Percentiles rank a stretch among this genome's conserved stretches.
Conservation (phyloP, 306 rosid species). For the Cicer judaicum region DNA sequence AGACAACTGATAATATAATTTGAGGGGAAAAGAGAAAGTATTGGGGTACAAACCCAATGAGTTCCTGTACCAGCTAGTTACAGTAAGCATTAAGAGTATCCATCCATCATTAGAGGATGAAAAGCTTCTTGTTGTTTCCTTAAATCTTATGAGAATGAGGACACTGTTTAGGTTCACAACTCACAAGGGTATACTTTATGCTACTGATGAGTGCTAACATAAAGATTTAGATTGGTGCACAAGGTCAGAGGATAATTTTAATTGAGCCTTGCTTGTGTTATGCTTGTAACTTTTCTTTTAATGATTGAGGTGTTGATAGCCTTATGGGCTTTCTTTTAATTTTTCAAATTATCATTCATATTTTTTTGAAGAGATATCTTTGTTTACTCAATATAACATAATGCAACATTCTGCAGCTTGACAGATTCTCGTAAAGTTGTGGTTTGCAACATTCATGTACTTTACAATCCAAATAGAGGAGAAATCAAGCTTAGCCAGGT, state of each 20-base stretch:
- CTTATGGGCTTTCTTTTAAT: constrained; percentile 19
- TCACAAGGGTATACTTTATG: not conserved
- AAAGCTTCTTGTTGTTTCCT: not conserved
- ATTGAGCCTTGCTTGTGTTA: constrained; percentile 28
- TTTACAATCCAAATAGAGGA: constrained; percentile 90
- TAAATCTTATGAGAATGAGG: not conserved
- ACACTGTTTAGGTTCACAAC: constrained; percentile 9
- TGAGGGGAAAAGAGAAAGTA: too few relatives aligned
- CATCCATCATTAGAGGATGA: not conserved
- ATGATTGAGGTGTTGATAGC: constrained; percentile 7
- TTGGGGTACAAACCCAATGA: not conserved
- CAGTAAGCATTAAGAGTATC: not conserved
- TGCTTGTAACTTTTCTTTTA: constrained; percentile 30
- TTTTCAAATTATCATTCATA: not conserved
- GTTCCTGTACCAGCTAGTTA: not conserved
- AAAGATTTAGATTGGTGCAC: not conserved
- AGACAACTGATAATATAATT: not conserved
- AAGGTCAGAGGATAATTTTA: not conserved
- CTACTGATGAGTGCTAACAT: not conserved
- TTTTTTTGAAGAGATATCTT: constrained; percentile 13
- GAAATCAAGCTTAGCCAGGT: constrained; percentile 99
- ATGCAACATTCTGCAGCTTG: constrained; percentile 59
- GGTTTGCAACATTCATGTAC: constrained; percentile 86
- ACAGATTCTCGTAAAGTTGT: constrained; percentile 68
- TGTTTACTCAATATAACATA: constrained; percentile 36